Evolutionary conservation across 106 monocot species (phyloP).

Genomic region (Phalaenopsis equestris): DNA sequence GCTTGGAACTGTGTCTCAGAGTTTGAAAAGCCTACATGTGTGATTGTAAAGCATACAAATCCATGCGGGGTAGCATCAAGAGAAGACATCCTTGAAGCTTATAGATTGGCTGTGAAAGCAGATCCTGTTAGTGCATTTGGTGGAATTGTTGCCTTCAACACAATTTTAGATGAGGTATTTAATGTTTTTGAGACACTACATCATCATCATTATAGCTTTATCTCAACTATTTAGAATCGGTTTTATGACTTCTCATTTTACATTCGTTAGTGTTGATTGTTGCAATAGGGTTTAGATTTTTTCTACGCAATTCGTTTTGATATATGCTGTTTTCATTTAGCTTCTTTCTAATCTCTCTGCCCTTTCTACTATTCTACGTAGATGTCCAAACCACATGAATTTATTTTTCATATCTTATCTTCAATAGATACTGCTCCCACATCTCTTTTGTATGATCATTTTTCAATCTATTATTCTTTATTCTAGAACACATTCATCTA

Average conservation of each 20-base stretch:
- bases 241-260: not conserved
- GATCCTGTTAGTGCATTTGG: conserved; percentile 98
- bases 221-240: not conserved
- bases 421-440: not conserved
- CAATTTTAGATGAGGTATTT: conserved; percentile 70
- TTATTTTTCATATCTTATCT: not conserved
- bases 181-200: not conserved
- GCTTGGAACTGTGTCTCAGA: conserved; percentile 99
- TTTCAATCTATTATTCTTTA: not conserved
- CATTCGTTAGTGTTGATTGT: not conserved
- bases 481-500: not conserved
- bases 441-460: not conserved
- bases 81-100: conserved; percentile 80
- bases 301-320: not conserved
- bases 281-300: not conserved
- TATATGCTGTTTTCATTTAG: not conserved
- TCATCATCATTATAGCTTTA: not conserved
- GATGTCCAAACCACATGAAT: not conserved
- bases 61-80: conserved; percentile 69
- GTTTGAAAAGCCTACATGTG: conserved; percentile 82
- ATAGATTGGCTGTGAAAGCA: conserved; percentile 83
- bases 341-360: not conserved
- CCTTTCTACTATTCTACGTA: not conserved
- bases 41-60: conserved; percentile 96
- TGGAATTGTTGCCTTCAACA: conserved; percentile 96